Evolutionary conservation across 257 asterid species (phyloP).

Genomic region (Solanum etuberosum): DNA sequence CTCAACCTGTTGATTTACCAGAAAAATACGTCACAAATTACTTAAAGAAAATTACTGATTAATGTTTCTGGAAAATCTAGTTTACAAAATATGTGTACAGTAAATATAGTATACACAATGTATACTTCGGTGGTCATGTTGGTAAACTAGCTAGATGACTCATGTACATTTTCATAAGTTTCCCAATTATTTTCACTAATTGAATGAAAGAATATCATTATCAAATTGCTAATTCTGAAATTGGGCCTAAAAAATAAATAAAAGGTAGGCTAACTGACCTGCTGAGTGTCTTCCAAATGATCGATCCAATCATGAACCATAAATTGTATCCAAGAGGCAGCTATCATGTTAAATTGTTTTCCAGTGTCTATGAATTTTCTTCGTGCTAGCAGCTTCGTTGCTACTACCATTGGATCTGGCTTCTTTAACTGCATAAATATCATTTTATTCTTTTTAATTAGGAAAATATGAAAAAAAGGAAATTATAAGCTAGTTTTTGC

Average conservation of each 20-base stretch:
- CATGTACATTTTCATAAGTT: too few relatives aligned
- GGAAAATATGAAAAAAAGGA: neutral
- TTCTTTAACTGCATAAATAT: slow-evolving; percentile 15
- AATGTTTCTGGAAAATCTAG: neutral
- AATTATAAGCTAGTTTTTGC: too few relatives aligned
- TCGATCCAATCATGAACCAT: slow-evolving; percentile 72
- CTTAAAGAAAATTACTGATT: neutral
- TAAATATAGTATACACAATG: too few relatives aligned
- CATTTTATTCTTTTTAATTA: neutral
- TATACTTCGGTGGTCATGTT: too few relatives aligned
- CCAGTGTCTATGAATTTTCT: slow-evolving; percentile 26
- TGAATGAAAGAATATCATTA: too few relatives aligned
- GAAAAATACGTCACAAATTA: neutral
- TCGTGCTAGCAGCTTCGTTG: neutral
- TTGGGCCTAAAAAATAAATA: too few relatives aligned
- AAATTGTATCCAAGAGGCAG: slow-evolving; percentile 67
- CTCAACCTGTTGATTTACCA: slow-evolving; percentile 21
- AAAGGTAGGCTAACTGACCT: slow-evolving; percentile 6
- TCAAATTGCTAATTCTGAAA: too few relatives aligned
- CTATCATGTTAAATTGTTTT: slow-evolving; percentile 56
- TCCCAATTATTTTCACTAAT: too few relatives aligned
- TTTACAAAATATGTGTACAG: too few relatives aligned
- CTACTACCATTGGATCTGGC: slow-evolving; percentile 9
- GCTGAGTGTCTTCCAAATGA: slow-evolving; percentile 40
- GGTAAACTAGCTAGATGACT: too few relatives aligned